Evolutionary conservation across 306 rosid genomes (phyloP).

Genomic region (Rosa multiflora): DNA sequence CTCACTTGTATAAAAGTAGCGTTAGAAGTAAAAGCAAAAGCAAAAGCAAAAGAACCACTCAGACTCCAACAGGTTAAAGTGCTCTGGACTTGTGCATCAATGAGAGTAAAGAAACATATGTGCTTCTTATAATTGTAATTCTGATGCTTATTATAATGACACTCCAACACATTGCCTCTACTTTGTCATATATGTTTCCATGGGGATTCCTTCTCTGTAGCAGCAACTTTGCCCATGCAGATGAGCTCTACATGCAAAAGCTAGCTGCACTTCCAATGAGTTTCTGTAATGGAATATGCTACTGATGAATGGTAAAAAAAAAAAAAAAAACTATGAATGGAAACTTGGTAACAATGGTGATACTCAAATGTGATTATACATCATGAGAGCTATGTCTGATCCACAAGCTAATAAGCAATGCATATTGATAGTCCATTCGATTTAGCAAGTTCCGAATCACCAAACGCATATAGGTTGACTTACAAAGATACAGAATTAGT

Average conservation of each 20-base stretch:
- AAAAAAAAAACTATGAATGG: not conserved
- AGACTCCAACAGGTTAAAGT: not conserved
- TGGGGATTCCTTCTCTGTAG: not conserved
- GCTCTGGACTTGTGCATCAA: not conserved
- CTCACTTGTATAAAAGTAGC: not conserved
- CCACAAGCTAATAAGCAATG: not conserved
- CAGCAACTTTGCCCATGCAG: conserved; percentile 5
- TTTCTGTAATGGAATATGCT: conserved; percentile 7
- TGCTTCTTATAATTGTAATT: not conserved
- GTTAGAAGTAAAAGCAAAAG: not conserved
- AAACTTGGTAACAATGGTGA: not conserved
- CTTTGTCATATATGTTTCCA: not conserved
- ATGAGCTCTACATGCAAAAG: conserved; percentile 12
- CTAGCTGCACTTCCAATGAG: not conserved
- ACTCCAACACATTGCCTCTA: not conserved
- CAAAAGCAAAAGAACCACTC: conserved; percentile 6
- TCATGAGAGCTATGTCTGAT: too few relatives aligned
- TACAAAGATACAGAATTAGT: not conserved
- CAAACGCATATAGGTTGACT: not conserved
- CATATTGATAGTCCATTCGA: not conserved
- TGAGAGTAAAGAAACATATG: not conserved
- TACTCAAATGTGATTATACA: not conserved
- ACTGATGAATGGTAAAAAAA: not conserved
- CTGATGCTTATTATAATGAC: not conserved
- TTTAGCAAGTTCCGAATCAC: not conserved